Evolutionary conservation across 2,329 filamentous ascomycete species (phyloP).

Genomic region (Pseudogymnoascus sp.): DNA sequence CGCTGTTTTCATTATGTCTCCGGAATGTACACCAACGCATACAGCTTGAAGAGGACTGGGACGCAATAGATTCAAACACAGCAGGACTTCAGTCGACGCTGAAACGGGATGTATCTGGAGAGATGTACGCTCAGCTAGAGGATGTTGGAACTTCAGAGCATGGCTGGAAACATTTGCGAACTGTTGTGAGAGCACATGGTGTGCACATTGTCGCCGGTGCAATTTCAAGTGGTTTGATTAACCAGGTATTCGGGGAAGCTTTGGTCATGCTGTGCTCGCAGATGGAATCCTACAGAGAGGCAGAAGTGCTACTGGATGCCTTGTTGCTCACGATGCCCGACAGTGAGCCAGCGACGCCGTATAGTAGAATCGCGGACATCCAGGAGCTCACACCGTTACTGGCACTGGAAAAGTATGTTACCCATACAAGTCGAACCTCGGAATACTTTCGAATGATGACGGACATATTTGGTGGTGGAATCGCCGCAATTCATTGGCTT

Average conservation of each 20-base stretch:
- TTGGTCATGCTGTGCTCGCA: conserved; percentile 36
- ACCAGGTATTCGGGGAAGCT: conserved; percentile 33
- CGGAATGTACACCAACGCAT: conserved; percentile 41
- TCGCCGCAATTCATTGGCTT: conserved; percentile 37
- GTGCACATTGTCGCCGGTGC: conserved; percentile 36
- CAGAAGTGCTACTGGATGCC: conserved; percentile 33
- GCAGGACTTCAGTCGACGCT: conserved; percentile 30
- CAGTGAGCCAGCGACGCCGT: conserved; percentile 29
- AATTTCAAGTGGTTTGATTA: conserved; percentile 35
- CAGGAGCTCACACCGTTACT: conserved; percentile 27
- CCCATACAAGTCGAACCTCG: conserved; percentile 26
- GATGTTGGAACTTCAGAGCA: conserved; percentile 31
- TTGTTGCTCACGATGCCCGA: conserved; percentile 31
- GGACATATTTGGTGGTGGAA: conserved; percentile 29
- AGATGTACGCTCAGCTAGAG: conserved; percentile 43
- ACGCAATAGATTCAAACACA: conserved; percentile 32
- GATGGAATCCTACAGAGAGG: conserved; percentile 33
- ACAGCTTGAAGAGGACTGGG: conserved; percentile 36
- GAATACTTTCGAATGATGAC: conserved; percentile 34
- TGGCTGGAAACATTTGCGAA: conserved; percentile 40
- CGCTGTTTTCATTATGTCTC: conserved; percentile 42
- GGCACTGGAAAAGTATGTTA: conserved; percentile 30
- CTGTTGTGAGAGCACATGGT: conserved; percentile 40
- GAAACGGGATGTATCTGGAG: conserved; percentile 34
- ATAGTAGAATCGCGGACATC: conserved; percentile 27